Evolutionary conservation across 1,284 basidiomycete genomes (phyloP), one percentile per base, ranked within the genome.

Genomic region (Apiotrichum sp.): DNA sequence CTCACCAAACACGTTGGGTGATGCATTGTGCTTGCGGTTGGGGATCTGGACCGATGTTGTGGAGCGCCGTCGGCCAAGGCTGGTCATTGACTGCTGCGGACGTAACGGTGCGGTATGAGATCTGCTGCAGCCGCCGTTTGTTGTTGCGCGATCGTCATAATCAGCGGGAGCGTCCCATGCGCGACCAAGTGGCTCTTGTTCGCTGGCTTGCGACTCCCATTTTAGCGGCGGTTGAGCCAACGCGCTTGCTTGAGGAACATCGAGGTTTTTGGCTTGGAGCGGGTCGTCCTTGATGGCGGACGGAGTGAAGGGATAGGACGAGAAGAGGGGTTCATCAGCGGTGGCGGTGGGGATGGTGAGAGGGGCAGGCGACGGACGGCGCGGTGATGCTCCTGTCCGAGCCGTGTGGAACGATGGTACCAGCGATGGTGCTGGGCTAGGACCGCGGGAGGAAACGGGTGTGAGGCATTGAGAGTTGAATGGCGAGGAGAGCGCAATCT

Each of bases 281-380:
- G 39, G 6, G 9, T 43, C 49, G 35, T 51, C 29, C 13, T 51
- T 31, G 48, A 29, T 13, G 29, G 22, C 38, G 40, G 32, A 53
- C 34, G 35, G 70, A 68, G 35, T 41, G 40, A 14, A 41, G n/a
- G 40, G 40, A 47, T 71, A 72, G 9, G 67, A 58, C 2, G 68
- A 71, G 59, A 72, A 72, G 9, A 69, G 52, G 0, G 71, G 71
- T 8, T 70, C 63, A 35, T 70, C 67, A 2, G 62, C 64, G 1
- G 66, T 66, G 8, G 53, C 61, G 0, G 49, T 36, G 3, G 70
- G 70, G 6, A 72, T 70, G 13, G 50, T 57, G n/a, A 72, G 52
- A 4, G 63, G 45, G 51, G 31, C 63, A 42, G 64, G 62, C 3
- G 58, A 57, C 6, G 63, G 64, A 42, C 67, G 51, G 16, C 40